Evolutionary conservation across 2,329 filamentous ascomycete genomes (phyloP).

Genomic region (Alternaria hordeiaustralica): DNA sequence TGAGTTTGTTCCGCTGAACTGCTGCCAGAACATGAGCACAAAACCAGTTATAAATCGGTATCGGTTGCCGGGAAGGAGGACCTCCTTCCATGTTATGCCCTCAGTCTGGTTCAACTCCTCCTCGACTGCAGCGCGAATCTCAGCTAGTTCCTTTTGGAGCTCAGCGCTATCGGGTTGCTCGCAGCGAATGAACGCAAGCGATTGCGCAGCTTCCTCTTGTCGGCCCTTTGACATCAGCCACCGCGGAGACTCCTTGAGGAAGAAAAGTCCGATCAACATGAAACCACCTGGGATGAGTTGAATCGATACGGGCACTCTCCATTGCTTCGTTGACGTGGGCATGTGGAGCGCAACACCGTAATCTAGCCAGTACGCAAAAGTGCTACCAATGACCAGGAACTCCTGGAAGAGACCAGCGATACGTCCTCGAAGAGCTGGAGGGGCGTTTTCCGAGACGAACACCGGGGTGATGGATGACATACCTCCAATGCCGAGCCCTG

Average conservation of each 20-base stretch:
- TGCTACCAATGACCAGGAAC: constrained; percentile 56
- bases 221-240: constrained; percentile 54
- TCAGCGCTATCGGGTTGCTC: constrained; percentile 27
- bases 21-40: constrained; percentile 81
- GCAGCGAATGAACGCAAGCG: constrained; percentile 42
- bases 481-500: constrained; percentile 61
- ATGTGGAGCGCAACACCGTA: constrained; percentile 55
- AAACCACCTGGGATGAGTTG: constrained; percentile 72
- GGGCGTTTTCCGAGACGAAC: constrained; percentile 54
- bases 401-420: constrained; percentile 59
- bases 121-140: constrained; percentile 71
- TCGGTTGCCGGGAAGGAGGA: constrained; percentile 65
- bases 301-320: constrained; percentile 63
- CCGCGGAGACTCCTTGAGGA: constrained; percentile 54
- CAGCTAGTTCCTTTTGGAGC: constrained; percentile 66
- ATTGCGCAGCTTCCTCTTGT: constrained; percentile 65
- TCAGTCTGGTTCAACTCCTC: constrained; percentile 71
- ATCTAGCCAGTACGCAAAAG: constrained; percentile 47
- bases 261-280: constrained; percentile 55
- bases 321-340: constrained; percentile 52
- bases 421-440: constrained; percentile 64
- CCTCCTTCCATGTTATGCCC: constrained; percentile 39
- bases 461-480: constrained; percentile 63
- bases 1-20: constrained; percentile 77
- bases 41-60: constrained; percentile 71